phyloP scores from a whole-genome alignment of 2,329 filamentous ascomycete species.

The Ophiostoma piceae region DNA sequence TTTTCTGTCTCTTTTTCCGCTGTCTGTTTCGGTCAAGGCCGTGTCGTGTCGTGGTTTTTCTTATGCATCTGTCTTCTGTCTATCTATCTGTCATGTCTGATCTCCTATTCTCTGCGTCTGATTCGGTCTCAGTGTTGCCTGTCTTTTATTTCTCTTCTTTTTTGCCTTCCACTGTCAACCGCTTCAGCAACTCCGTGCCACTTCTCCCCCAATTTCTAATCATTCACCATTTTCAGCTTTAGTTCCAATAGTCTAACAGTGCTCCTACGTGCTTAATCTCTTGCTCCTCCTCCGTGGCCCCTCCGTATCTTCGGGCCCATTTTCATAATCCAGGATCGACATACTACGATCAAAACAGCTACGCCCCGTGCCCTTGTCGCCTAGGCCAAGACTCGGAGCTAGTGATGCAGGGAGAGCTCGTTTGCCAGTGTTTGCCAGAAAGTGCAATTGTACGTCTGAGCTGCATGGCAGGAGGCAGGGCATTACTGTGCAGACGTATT shows the following conservation, averaged over 20 bases:
- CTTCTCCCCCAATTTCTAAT: neutral
- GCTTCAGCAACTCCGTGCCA: too few species aligned
- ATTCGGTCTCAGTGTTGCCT: neutral
- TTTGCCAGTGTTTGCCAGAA: neutral
- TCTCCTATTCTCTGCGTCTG: neutral
- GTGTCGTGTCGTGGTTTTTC: neutral
- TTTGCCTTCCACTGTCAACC: neutral
- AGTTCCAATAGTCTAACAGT: neutral
- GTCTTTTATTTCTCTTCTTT: neutral
- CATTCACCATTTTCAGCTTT: neutral
- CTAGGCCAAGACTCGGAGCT: neutral
- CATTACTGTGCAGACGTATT: neutral
- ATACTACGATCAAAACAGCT: slow-evolving; percentile 4
- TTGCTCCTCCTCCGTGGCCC: neutral
- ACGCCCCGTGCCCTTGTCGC: slow-evolving; percentile 11
- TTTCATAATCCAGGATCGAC: neutral
- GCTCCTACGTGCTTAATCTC: neutral
- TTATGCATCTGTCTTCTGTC: neutral
- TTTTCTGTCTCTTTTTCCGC: neutral
- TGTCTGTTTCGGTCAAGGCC: neutral
- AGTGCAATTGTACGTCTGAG: neutral
- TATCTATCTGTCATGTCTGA: neutral
- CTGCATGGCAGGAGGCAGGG: neutral
- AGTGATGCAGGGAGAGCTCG: slow-evolving; percentile 6
- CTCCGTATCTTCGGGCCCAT: neutral